These are phyloP conservation scores for Curvularia verruculosa DNA, from an alignment of 2,329 filamentous ascomycete genomes.

Conservation along the genomic window DNA sequence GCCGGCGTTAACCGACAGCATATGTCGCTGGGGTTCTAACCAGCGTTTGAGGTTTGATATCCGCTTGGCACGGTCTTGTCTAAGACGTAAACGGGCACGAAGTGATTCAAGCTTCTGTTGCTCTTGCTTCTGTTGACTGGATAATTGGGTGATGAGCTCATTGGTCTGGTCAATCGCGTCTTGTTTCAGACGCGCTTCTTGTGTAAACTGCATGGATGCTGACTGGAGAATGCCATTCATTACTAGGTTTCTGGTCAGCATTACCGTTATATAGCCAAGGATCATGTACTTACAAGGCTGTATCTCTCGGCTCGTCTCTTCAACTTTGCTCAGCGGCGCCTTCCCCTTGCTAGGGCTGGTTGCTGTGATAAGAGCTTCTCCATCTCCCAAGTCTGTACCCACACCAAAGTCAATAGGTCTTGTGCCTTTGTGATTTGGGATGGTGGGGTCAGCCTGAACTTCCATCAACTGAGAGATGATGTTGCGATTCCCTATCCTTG, in stretches of 20 bases:
- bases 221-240: constrained; percentile 83
- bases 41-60: constrained; percentile 79
- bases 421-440: constrained; percentile 87
- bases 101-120: constrained; percentile 74
- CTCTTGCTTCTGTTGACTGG: constrained; percentile 77
- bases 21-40: constrained; percentile 69
- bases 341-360: constrained; percentile 48
- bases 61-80: constrained; percentile 70
- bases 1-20: constrained; percentile 55
- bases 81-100: constrained; percentile 67
- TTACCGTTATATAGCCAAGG: too few species aligned
- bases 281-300: constrained; percentile 70
- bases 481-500: constrained; percentile 87
- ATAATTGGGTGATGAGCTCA: constrained; percentile 78
- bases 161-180: constrained; percentile 82
- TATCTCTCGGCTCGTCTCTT: constrained; percentile 80
- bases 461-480: constrained; percentile 97
- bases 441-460: constrained; percentile 90
- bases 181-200: constrained; percentile 83
- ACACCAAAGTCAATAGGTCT: constrained; percentile 95
- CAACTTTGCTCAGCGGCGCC: constrained; percentile 55
- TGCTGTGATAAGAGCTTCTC: constrained; percentile 23
- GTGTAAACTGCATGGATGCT: constrained; percentile 78
- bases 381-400: constrained; percentile 64
- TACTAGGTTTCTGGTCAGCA: constrained; percentile 51